A percentile compares a stretch with the other conserved stretches of the same genome.
phyloP scores from a whole-genome alignment of 2,329 filamentous ascomycete genomes.

The Cladosporium sp. region DNA sequence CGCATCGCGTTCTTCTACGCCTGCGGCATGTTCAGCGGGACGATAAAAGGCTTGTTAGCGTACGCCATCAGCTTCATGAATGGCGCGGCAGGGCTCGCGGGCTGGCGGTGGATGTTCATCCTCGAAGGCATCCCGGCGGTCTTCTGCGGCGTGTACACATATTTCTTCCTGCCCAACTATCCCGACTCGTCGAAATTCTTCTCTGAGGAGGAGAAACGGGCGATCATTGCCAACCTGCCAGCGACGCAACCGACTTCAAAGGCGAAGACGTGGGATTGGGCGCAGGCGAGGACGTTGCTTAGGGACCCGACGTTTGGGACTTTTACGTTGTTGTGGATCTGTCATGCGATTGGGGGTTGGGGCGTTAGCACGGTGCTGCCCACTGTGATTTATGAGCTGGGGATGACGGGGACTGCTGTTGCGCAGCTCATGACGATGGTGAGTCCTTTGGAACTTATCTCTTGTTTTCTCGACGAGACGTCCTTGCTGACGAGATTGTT shows the following conservation, averaged over 20 bases:
- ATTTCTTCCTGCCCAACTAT: slow-evolving; percentile 59
- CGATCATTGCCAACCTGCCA: slow-evolving; percentile 24
- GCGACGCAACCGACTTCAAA: slow-evolving; percentile 24
- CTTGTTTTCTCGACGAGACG: background rate
- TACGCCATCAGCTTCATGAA: slow-evolving; percentile 57
- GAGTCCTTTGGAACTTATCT: background rate
- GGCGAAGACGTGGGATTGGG: slow-evolving; percentile 27
- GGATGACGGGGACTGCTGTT: slow-evolving; percentile 41
- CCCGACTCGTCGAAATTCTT: slow-evolving; percentile 59
- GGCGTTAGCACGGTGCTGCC: slow-evolving; percentile 40
- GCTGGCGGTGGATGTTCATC: slow-evolving; percentile 40
- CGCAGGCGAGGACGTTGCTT: slow-evolving; percentile 24
- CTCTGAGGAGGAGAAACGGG: slow-evolving; percentile 38
- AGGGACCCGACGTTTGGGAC: slow-evolving; percentile 24
- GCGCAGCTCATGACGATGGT: slow-evolving; percentile 45
- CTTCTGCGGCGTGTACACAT: slow-evolving; percentile 42
- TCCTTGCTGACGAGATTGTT: background rate
- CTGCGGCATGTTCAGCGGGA: slow-evolving; percentile 52
- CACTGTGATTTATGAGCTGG: slow-evolving; percentile 47
- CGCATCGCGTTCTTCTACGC: slow-evolving; percentile 47
- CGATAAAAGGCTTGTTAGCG: slow-evolving; percentile 56
- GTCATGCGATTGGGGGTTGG: slow-evolving; percentile 37
- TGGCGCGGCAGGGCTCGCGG: slow-evolving; percentile 49
- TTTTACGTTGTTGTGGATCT: slow-evolving; percentile 30
- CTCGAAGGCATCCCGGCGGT: slow-evolving; percentile 33